phyloP scores from a whole-genome alignment of 805 yeast species.

The Lachancea thermotolerans region DNA sequence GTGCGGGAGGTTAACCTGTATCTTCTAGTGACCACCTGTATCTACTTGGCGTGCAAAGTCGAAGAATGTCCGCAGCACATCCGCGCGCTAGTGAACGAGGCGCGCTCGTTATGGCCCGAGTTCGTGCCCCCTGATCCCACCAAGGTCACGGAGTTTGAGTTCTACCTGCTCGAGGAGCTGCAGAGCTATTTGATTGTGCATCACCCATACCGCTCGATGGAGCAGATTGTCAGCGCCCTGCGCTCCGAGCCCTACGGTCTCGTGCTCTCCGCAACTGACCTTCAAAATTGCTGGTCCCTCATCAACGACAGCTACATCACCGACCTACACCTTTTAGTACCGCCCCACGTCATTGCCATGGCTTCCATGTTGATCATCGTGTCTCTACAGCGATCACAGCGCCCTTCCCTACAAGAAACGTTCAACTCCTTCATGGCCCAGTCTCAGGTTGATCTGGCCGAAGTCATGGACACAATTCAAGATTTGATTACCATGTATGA shows the following conservation, averaged over 20 bases:
- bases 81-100: slow-evolving; percentile 72
- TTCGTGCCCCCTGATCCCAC: slow-evolving; percentile 87
- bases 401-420: slow-evolving; percentile 13
- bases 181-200: slow-evolving; percentile 64
- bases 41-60: slow-evolving; percentile 86
- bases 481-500: slow-evolving; percentile 77
- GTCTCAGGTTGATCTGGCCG: slow-evolving; percentile 69
- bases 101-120: slow-evolving; percentile 90
- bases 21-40: slow-evolving; percentile 71
- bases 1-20: slow-evolving; percentile 79
- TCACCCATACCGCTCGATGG: slow-evolving; percentile 64
- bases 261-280: slow-evolving; percentile 51
- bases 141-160: slow-evolving; percentile 91
- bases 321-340: slow-evolving; percentile 72
- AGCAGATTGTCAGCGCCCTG: slow-evolving; percentile 42
- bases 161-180: slow-evolving; percentile 84
- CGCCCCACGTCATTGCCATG: slow-evolving; percentile 85
- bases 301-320: slow-evolving; percentile 86
- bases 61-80: slow-evolving; percentile 96
- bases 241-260: slow-evolving; percentile 29
- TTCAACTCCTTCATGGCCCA: slow-evolving; percentile 52
- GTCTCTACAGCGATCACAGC: slow-evolving; percentile 14
- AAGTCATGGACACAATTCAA: slow-evolving; percentile 76
- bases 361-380: slow-evolving; percentile 76
- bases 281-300: slow-evolving; percentile 83